phyloP scores from a whole-genome alignment of 345 rosid species.

The Boechera stricta region DNA sequence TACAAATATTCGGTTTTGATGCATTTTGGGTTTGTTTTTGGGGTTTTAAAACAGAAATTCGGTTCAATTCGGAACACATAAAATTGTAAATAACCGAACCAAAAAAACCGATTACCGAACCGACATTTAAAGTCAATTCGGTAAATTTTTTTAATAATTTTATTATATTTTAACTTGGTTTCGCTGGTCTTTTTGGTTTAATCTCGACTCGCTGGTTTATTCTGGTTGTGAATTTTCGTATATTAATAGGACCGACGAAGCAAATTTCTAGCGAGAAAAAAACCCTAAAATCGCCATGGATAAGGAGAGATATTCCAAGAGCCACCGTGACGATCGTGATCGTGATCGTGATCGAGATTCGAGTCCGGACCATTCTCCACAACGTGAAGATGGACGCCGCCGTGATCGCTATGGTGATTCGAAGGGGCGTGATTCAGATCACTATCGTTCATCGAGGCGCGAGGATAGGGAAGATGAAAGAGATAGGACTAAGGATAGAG shows the following conservation, averaged over 20 bases:
- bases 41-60: no score
- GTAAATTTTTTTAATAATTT: no score
- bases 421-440: conserved; percentile 59
- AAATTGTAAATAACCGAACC: no score
- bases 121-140: no score
- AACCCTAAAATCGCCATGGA: conserved; percentile 60
- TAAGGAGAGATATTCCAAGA: conserved; percentile 57
- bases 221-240: conserved; percentile 13
- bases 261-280: conserved; percentile 2
- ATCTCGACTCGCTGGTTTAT: conserved; percentile 1
- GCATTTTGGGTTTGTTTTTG: no score
- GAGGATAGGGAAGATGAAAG: conserved; percentile 51
- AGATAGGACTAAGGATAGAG: conserved; percentile 47
- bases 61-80: no score
- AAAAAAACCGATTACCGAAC: no score
- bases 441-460: conserved; percentile 60
- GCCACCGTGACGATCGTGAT: conserved; percentile 58
- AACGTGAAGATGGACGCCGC: conserved; percentile 41
- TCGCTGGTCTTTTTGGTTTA: no score
- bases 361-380: conserved; percentile 52
- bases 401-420: conserved; percentile 54
- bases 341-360: conserved; percentile 58
- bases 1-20: no score
- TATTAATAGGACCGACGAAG: conserved; percentile 2
- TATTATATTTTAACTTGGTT: no score